Percentiles rank a stretch among this genome's conserved stretches.
These are phyloP conservation scores for Olyra latifolia DNA, from an alignment of 176 grass and related monocot genomes.

Conservation along the genomic window DNA sequence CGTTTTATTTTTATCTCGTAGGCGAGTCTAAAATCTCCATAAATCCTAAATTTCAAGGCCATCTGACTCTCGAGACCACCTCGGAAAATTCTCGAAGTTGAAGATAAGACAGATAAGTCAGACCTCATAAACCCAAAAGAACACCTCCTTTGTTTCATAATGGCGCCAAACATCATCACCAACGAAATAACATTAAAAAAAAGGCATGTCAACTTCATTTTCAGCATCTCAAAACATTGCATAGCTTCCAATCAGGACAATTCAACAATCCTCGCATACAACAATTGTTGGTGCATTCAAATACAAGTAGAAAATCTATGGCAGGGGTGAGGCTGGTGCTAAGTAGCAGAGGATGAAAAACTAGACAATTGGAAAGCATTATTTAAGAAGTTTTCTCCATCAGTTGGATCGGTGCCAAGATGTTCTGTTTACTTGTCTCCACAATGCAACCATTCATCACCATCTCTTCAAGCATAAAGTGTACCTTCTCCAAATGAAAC, in stretches of 20 bases:
- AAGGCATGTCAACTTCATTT: background rate
- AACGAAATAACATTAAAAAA: background rate
- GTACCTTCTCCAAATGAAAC: slow-evolving; percentile 97
- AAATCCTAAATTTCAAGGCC: too few relatives aligned
- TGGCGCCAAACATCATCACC: background rate
- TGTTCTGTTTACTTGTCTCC: slow-evolving; percentile 95
- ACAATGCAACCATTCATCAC: slow-evolving; percentile 98
- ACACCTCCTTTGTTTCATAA: background rate
- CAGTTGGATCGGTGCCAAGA: slow-evolving; percentile 81
- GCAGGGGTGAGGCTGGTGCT: background rate
- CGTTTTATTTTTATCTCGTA: too few relatives aligned
- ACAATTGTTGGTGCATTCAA: background rate
- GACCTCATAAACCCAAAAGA: too few relatives aligned
- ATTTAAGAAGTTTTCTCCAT: slow-evolving; percentile 90
- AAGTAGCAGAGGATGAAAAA: background rate
- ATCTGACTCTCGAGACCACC: too few relatives aligned
- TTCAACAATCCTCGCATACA: background rate
- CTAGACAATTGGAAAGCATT: background rate
- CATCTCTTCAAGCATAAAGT: slow-evolving; percentile 99
- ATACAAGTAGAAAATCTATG: background rate
- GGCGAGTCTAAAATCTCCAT: too few relatives aligned
- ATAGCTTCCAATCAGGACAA: background rate
- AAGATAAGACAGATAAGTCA: too few relatives aligned
- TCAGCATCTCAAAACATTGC: background rate
- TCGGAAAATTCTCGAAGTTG: too few relatives aligned